These are phyloP conservation scores for Closterium sp. DNA, from an alignment of 139 green algal species.

Conservation along the genomic window DNA sequence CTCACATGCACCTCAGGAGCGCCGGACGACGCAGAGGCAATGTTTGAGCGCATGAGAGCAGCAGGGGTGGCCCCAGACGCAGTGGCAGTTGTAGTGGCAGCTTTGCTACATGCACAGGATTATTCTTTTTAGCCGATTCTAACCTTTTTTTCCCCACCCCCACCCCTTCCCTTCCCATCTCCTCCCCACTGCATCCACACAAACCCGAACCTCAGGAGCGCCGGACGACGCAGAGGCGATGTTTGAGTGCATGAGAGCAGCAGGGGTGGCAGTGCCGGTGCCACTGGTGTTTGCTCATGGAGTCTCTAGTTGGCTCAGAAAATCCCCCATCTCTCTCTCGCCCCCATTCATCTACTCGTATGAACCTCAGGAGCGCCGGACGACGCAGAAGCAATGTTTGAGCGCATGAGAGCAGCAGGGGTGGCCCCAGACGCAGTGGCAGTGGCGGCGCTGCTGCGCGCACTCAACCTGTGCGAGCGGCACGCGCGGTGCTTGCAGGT, in stretches of 20 bases:
- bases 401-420: background rate
- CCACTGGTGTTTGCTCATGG: too few species aligned
- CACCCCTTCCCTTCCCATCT: background rate
- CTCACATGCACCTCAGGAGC: background rate
- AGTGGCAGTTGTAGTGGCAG: too few species aligned
- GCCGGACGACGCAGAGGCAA: background rate
- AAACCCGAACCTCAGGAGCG: too few species aligned
- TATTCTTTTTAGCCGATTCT: too few species aligned
- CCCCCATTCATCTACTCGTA: background rate
- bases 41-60: background rate
- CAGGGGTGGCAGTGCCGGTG: too few species aligned
- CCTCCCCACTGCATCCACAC: too few species aligned
- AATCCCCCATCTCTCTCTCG: too few species aligned
- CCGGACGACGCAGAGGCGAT: background rate
- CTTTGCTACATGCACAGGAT: too few species aligned
- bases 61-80: background rate
- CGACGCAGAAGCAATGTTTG: background rate
- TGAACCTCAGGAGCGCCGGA: background rate
- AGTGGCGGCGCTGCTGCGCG: background rate
- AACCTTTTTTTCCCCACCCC: background rate
- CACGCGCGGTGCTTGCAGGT: slow-evolving; percentile 6
- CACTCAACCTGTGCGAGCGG: background rate
- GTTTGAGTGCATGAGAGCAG: too few species aligned
- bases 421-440: background rate
- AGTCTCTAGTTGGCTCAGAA: too few species aligned